Conservation (phyloP, 2,329 filamentous ascomycete genomes). For the Pseudopyricularia cyperi region DNA sequence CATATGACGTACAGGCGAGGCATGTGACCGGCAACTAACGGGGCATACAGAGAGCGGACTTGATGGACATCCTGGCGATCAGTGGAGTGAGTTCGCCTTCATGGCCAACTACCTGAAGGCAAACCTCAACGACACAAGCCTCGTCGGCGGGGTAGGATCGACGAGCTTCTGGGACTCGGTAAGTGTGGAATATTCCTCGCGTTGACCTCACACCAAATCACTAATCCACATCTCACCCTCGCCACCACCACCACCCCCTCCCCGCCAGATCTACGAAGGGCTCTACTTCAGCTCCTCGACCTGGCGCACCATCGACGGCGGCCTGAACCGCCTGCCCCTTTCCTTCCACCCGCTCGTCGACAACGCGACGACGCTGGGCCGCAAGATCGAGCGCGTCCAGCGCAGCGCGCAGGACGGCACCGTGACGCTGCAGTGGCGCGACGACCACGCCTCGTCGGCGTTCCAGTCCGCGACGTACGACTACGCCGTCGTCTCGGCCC, state of each 20-base stretch:
- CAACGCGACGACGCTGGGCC: conserved; percentile 39
- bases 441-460: conserved; percentile 22
- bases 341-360: conserved; percentile 51
- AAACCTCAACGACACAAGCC: conserved; percentile 40
- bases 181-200: conserved; percentile 1
- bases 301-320: conserved; percentile 52
- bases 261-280: conserved; percentile 35
- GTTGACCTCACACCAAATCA: neutral
- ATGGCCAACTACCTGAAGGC: conserved; percentile 44
- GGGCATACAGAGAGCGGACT: neutral
- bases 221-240: neutral
- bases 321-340: conserved; percentile 39
- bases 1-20: neutral
- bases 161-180: conserved; percentile 32
- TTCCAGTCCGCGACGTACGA: conserved; percentile 42
- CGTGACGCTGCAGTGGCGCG: conserved; percentile 45
- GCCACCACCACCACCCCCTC: neutral
- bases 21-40: neutral
- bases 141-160: conserved; percentile 25
- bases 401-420: conserved; percentile 36
- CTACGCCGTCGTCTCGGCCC: conserved; percentile 52
- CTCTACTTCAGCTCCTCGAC: conserved; percentile 46
- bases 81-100: conserved; percentile 53
- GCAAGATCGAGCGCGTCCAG: conserved; percentile 41
- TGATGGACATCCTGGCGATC: conserved; percentile 35